Conservation (phyloP, 2,329 filamentous ascomycete genomes). For the Penicillium vulpinum region DNA sequence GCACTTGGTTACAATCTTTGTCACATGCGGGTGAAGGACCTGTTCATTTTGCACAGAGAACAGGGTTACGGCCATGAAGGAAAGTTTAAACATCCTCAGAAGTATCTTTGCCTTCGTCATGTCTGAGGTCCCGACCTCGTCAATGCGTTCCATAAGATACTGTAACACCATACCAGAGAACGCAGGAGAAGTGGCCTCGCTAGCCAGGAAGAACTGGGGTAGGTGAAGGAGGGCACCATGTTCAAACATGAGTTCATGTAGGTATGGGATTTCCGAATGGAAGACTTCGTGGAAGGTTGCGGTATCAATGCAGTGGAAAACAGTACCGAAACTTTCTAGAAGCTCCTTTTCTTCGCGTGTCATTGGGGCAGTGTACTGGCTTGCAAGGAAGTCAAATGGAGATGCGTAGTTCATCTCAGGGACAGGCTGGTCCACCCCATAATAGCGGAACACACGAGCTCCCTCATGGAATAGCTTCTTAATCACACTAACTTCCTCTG, state of each 20-base stretch:
- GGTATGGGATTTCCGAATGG: slow-evolving; percentile 90
- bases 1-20: slow-evolving; percentile 95
- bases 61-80: slow-evolving; percentile 98
- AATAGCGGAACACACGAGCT: slow-evolving; percentile 94
- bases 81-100: slow-evolving; percentile 91
- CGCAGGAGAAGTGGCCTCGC: slow-evolving; percentile 93
- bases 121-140: slow-evolving; percentile 89
- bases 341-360: slow-evolving; percentile 96
- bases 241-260: slow-evolving; percentile 98
- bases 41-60: slow-evolving; percentile 95
- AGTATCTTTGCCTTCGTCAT: slow-evolving; percentile 91
- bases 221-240: slow-evolving; percentile 92
- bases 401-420: slow-evolving; percentile 74
- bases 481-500: slow-evolving; percentile 94
- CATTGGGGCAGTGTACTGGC: slow-evolving; percentile 91
- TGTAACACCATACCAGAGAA: slow-evolving; percentile 98
- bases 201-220: slow-evolving; percentile 97
- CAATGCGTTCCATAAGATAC: slow-evolving; percentile 95
- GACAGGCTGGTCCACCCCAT: slow-evolving; percentile 79
- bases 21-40: slow-evolving; percentile 90
- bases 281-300: slow-evolving; percentile 99
- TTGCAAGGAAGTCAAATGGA: slow-evolving; percentile 87
- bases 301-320: slow-evolving; percentile 97
- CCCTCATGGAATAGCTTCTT: slow-evolving; percentile 97
- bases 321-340: slow-evolving; percentile 94